Evolutionary conservation across 305 asterid genomes (phyloP).

Genomic region (Fraxinus floribunda): DNA sequence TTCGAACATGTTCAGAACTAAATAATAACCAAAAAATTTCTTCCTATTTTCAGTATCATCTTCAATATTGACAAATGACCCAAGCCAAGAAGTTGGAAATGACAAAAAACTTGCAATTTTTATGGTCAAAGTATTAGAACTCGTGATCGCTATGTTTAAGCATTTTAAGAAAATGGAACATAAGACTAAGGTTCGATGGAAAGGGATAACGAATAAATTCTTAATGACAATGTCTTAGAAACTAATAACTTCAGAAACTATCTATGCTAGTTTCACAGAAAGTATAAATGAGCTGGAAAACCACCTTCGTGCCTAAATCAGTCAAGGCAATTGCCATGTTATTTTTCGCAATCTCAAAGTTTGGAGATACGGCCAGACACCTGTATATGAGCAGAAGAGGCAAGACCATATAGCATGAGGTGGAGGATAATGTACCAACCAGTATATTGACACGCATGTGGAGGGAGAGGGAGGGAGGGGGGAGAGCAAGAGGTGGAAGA

Average conservation of each 20-base stretch:
- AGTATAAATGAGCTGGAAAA: conserved; percentile 12
- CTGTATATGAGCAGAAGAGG: conserved; percentile 42
- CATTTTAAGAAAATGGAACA: conserved; percentile 8
- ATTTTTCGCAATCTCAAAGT: conserved; percentile 97
- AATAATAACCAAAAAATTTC: not conserved
- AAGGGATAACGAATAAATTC: not conserved
- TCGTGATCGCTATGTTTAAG: conserved; percentile 1
- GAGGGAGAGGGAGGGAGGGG: not conserved
- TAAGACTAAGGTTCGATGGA: not conserved
- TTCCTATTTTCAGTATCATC: not conserved
- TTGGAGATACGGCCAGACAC: conserved; percentile 94
- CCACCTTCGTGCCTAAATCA: conserved; percentile 98
- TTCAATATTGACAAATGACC: not conserved
- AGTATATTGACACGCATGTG: conserved; percentile 9
- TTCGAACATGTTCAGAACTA: not conserved
- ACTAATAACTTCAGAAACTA: conserved; percentile 9
- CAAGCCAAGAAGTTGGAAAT: not conserved
- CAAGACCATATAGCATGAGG: conserved; percentile 28
- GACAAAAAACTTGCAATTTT: not conserved
- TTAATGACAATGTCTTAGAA: not conserved
- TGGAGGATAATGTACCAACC: conserved; percentile 21
- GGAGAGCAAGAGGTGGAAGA: conserved; percentile 12
- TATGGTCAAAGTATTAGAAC: conserved; percentile 1
- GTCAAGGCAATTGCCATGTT: conserved; percentile 99
- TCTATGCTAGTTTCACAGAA: conserved; percentile 14